Evolutionary conservation across 2,329 filamentous ascomycete genomes (phyloP), one percentile per base, ranked within the genome.

Genomic region (Sporothrix euskadiensis): DNA sequence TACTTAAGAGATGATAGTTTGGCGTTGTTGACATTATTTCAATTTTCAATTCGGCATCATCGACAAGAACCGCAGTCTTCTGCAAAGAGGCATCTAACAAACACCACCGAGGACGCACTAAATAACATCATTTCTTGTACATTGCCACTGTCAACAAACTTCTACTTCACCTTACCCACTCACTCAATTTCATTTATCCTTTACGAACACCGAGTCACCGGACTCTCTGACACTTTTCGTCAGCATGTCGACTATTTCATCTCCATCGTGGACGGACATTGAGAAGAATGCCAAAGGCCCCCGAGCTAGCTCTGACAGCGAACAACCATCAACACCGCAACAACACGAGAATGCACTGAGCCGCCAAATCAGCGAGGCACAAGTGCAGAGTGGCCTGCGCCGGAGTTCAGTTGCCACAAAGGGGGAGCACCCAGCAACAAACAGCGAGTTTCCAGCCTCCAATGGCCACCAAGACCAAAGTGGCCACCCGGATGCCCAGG

Each of bases 231-330:
- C 49, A 54, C 52, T 3, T 35, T 35, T 2, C n/a, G 6, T 49
- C 41, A 35, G 4, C 66, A 69, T 69, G 66, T 4, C 66, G 7
- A 39, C 66, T 3, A 30, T 54, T 2, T 12, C 65, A 3, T 52
- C 44, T 4, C 65, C 65, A 14, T 69, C 65, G 26, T 69, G 44
- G 8, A 69, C 16, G 9, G 65, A 69, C 65, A 22, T 69, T 52
- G 65, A 69, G 44, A 69, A 69, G 49, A 16, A 69, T 12, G 65
- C 65, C 44, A 44, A 52, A 16, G 26, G 26, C 22, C 44, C 66
- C 47, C 66, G 66, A 54, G 19, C 7, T 3, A 69, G 66, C 47
- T 22, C 47, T 9, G 66, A 69, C 19, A 35, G 10, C 4, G 44
- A 69, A 5, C 22, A 69, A 2, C 22, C 32, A 7, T 16, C 52